Evolutionary conservation across 2,329 filamentous ascomycete genomes (phyloP).

Genomic region (Aspergillus nomiae): DNA sequence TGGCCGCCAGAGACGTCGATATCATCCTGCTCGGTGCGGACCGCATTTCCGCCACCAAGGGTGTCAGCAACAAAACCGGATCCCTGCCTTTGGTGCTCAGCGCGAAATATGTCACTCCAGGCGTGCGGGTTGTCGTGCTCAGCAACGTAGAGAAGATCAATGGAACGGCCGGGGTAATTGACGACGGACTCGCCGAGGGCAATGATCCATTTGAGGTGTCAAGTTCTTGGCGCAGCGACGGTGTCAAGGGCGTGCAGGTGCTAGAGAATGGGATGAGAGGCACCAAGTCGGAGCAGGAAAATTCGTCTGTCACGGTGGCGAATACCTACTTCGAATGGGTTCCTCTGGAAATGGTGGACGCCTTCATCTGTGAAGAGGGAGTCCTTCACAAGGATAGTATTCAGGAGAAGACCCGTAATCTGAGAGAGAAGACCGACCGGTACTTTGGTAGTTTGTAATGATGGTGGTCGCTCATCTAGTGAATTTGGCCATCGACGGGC

Average conservation of each 20-base stretch:
- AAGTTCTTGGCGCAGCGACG: slow-evolving; percentile 46
- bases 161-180: slow-evolving; percentile 47
- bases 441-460: slow-evolving; percentile 24
- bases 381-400: slow-evolving; percentile 31
- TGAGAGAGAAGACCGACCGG: slow-evolving; percentile 19
- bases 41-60: slow-evolving; percentile 58
- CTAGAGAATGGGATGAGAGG: slow-evolving; percentile 19
- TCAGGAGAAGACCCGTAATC: slow-evolving; percentile 21
- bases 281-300: slow-evolving; percentile 10
- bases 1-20: slow-evolving; percentile 56
- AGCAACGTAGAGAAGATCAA: slow-evolving; percentile 65
- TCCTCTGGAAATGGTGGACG: slow-evolving; percentile 52
- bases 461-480: neutral
- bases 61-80: slow-evolving; percentile 68
- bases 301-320: slow-evolving; percentile 34
- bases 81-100: slow-evolving; percentile 61
- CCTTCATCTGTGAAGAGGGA: slow-evolving; percentile 59
- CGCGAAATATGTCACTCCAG: slow-evolving; percentile 52
- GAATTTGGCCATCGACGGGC: neutral
- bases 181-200: slow-evolving; percentile 52
- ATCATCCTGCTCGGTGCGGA: slow-evolving; percentile 67
- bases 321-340: slow-evolving; percentile 66
- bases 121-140: slow-evolving; percentile 56
- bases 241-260: slow-evolving; percentile 25
- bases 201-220: slow-evolving; percentile 57